Percentiles rank a stretch among this genome's conserved stretches.
These are phyloP conservation scores for Pythium vanterpoolii DNA, from an alignment of 352 stramenopile genomes.

Conservation along the genomic window DNA sequence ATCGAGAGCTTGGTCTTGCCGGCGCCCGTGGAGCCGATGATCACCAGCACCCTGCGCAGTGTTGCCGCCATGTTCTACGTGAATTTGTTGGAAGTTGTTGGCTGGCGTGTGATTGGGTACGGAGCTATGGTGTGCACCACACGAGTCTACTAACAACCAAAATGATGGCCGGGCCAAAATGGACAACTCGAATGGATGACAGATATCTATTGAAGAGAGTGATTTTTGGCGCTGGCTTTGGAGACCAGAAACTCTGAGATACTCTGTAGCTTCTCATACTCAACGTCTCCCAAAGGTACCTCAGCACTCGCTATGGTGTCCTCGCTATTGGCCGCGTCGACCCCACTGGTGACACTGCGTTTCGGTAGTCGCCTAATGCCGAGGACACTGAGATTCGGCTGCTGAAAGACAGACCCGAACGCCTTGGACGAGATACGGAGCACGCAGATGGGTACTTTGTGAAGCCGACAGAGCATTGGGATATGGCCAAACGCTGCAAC, in stretches of 20 bases:
- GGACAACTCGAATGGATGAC: not conserved
- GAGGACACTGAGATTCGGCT: constrained; percentile 54
- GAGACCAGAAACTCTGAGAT: constrained; percentile 57
- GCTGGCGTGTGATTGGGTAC: constrained; percentile 21
- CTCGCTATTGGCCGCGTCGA: not conserved
- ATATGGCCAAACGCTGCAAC: constrained; percentile 52
- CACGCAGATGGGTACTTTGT: constrained; percentile 65
- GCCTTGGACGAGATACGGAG: constrained; percentile 67
- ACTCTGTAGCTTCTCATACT: constrained; percentile 46
- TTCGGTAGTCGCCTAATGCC: constrained; percentile 36
- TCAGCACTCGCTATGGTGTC: not conserved
- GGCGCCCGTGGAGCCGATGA: constrained; percentile 89
- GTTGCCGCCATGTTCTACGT: constrained; percentile 17
- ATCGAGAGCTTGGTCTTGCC: constrained; percentile 93
- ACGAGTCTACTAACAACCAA: constrained; percentile 7
- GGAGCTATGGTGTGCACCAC: constrained; percentile 23
- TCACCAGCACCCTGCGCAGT: constrained; percentile 82
- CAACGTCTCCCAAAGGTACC: constrained; percentile 19
- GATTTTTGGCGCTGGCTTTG: constrained; percentile 57
- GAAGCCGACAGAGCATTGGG: constrained; percentile 62
- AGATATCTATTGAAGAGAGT: constrained; percentile 16
- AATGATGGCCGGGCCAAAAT: not conserved
- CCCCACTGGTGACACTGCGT: not conserved
- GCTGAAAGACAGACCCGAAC: constrained; percentile 50
- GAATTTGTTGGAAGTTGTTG: constrained; percentile 2